Evolutionary conservation across 2,329 filamentous ascomycete genomes (phyloP).

Genomic region (Fusarium incarnatum): DNA sequence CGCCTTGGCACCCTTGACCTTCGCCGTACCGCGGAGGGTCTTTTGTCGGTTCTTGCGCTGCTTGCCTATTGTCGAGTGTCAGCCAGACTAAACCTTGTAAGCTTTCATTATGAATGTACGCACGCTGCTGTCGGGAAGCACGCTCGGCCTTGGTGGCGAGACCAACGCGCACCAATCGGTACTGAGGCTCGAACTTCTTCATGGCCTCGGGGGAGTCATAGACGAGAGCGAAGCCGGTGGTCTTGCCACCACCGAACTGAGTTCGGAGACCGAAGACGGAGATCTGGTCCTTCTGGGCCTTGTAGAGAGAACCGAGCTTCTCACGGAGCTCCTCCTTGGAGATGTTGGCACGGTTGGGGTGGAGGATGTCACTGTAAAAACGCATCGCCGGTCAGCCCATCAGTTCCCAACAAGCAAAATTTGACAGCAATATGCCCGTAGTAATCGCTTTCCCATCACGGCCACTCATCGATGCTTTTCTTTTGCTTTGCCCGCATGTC

Average conservation of each 20-base stretch:
- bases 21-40: slow-evolving; percentile 97
- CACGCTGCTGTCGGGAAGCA: slow-evolving; percentile 98
- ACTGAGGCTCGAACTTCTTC: slow-evolving; percentile 99
- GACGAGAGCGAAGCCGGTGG: slow-evolving; percentile 97
- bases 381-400: slow-evolving; percentile 43
- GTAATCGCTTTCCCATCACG: not conserved
- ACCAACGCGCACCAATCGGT: slow-evolving; percentile 95
- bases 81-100: slow-evolving; percentile 12
- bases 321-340: slow-evolving; percentile 98
- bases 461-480: slow-evolving; percentile 16
- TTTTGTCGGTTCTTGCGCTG: slow-evolving; percentile 99
- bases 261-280: slow-evolving; percentile 98
- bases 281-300: slow-evolving; percentile 97
- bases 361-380: slow-evolving; percentile 89
- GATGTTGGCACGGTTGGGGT: slow-evolving; percentile 98
- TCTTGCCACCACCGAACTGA: slow-evolving; percentile 99
- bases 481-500: slow-evolving; percentile 14
- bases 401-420: slow-evolving; percentile 22
- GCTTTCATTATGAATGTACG: too few species aligned
- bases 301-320: slow-evolving; percentile 97
- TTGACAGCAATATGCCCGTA: not conserved
- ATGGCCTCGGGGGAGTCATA: slow-evolving; percentile 98
- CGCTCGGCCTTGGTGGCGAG: slow-evolving; percentile 95
- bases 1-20: slow-evolving; percentile 94
- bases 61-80: slow-evolving; percentile 78